A percentile compares a stretch with the other conserved stretches of the same genome.
These are phyloP conservation scores for Eragrostis nindensis DNA, from an alignment of 176 grass and related monocot genomes.

Conservation along the genomic window DNA sequence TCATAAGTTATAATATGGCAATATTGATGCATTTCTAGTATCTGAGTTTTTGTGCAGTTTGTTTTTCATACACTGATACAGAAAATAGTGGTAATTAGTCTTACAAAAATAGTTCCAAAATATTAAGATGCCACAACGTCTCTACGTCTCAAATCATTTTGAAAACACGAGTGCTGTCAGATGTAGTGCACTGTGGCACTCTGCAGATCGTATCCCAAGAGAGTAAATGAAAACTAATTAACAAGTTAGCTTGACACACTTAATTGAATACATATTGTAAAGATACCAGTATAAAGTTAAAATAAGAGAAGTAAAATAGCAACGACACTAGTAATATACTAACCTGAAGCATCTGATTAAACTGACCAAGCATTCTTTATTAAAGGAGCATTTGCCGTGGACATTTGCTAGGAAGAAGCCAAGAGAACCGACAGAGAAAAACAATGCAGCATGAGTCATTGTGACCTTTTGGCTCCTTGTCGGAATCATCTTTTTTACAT, in stretches of 20 bases:
- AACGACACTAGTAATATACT: constrained; percentile 2
- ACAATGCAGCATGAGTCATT: constrained; percentile 41
- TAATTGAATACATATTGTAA: neutral
- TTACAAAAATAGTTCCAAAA: too few species aligned
- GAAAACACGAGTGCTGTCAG: neutral
- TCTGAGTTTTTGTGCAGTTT: too few species aligned
- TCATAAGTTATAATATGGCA: too few species aligned
- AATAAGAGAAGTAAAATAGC: neutral
- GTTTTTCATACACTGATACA: too few species aligned
- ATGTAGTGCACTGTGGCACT: neutral
- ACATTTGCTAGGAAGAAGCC: constrained; percentile 28
- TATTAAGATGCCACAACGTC: too few species aligned
- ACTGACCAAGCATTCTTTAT: constrained; percentile 4
- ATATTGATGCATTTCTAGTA: too few species aligned
- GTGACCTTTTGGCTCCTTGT: constrained; percentile 60
- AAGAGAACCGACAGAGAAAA: constrained; percentile 29
- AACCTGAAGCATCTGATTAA: constrained; percentile 2
- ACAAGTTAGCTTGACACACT: neutral
- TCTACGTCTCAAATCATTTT: too few species aligned
- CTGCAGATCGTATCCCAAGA: neutral
- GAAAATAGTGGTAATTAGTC: too few species aligned
- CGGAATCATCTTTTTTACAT: constrained; percentile 32
- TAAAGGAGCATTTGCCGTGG: constrained; percentile 23
- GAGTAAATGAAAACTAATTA: neutral
- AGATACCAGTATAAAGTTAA: neutral